phyloP scores from a whole-genome alignment of 768 basidiomycete genomes.

The Rhizopogon sp. region DNA sequence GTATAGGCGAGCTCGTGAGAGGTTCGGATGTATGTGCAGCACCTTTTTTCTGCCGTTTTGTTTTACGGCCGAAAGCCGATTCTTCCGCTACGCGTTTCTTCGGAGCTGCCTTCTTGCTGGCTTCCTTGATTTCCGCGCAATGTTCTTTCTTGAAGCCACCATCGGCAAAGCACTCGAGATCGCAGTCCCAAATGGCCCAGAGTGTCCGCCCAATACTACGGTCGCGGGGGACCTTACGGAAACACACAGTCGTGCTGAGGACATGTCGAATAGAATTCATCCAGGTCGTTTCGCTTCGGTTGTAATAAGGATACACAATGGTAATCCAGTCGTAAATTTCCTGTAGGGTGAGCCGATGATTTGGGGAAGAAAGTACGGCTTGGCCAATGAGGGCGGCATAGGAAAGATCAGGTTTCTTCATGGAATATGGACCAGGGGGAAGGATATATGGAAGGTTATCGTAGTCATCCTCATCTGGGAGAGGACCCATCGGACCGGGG shows the following conservation, averaged over 20 bases:
- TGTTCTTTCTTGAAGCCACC: constrained; percentile 75
- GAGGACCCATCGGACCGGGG: constrained; percentile 69
- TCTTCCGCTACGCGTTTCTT: constrained; percentile 39
- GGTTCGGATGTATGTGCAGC: constrained; percentile 6
- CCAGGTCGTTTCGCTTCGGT: constrained; percentile 92
- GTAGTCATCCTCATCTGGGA: constrained; percentile 60
- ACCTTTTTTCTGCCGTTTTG: constrained; percentile 42
- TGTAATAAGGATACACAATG: constrained; percentile 89
- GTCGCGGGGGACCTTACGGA: constrained; percentile 79
- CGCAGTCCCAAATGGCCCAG: constrained; percentile 85
- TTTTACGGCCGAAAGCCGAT: constrained; percentile 32
- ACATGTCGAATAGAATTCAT: constrained; percentile 99
- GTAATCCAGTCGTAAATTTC: constrained; percentile 98
- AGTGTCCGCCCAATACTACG: constrained; percentile 75
- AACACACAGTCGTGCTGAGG: constrained; percentile 86
- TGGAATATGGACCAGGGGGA: constrained; percentile 80
- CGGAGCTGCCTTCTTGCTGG: constrained; percentile 23
- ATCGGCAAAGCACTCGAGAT: constrained; percentile 75
- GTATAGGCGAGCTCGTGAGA: constrained; percentile 10
- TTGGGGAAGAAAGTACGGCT: constrained; percentile 80
- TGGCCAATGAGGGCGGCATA: constrained; percentile 97
- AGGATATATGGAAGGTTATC: constrained; percentile 68
- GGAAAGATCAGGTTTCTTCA: constrained; percentile 76
- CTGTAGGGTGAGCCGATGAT: constrained; percentile 83
- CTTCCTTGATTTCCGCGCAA: constrained; percentile 33